A percentile compares a stretch with the other conserved stretches of the same genome.
phyloP scores from a whole-genome alignment of 257 asterid genomes.

The Solanum habrochaites region DNA sequence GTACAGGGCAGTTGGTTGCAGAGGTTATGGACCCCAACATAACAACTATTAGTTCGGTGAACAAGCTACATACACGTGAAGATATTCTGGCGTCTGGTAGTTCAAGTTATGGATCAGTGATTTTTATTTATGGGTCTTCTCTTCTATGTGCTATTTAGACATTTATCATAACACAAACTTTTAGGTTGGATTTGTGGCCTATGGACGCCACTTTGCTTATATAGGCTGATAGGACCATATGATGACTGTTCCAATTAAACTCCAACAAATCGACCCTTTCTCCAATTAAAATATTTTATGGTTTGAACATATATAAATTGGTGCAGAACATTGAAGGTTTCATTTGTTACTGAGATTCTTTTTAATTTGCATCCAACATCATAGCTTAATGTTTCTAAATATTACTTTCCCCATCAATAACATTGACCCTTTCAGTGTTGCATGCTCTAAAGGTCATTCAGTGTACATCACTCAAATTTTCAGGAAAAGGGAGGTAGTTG shows the following conservation, averaged over 20 bases:
- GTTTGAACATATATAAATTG: not conserved
- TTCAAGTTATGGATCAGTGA: constrained; percentile 52
- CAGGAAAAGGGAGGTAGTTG: not conserved
- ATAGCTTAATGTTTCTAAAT: not conserved
- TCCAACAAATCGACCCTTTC: not conserved
- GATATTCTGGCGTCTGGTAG: constrained; percentile 95
- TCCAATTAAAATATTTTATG: not conserved
- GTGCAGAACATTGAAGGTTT: not conserved
- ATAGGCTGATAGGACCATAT: not conserved
- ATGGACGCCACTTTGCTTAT: not conserved
- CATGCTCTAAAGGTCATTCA: not conserved
- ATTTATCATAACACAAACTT: not conserved
- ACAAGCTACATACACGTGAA: constrained; percentile 85
- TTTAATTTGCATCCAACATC: not conserved
- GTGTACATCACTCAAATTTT: not conserved
- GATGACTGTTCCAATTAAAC: not conserved
- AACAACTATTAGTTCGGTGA: constrained; percentile 84
- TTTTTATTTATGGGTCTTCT: not conserved
- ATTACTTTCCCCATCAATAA: not conserved
- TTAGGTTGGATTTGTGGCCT: not conserved
- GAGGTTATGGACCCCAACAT: constrained; percentile 89
- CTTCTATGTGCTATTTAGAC: not conserved
- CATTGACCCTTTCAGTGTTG: not conserved
- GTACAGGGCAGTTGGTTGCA: constrained; percentile 85
- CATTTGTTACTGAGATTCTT: not conserved